Evolutionary conservation across 345 rosid species (phyloP), one percentile per base, ranked within the genome.

Genomic region (Murraya koenigii): DNA sequence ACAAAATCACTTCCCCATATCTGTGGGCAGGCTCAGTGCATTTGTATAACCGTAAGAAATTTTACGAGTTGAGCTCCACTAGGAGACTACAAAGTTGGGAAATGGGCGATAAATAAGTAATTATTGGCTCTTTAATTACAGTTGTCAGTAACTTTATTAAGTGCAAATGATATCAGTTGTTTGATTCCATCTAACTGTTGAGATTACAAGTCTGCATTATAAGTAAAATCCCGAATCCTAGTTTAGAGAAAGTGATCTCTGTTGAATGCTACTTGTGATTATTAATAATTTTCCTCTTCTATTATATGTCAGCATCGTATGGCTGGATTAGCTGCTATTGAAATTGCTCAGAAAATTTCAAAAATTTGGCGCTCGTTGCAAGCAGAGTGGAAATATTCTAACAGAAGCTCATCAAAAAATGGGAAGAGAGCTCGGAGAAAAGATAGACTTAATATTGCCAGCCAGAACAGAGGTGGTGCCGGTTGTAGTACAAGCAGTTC

Each of bases 381-480:
- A 74, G 74, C 86, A 60, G 99, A 91, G 74, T 86, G 93, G 94
- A 93, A 87, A 80, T 82, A 91, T 82, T 83, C 84, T 66, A 88
- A 87, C 77, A 93, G 86, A 85, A 78, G 81, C 83, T 65, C 85
- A 1, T 33, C 87, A 22, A 95, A 86, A 87, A 65, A 78, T 81
- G 92, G 96, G n/a, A 93, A 92, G 78, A 91, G 87, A 80, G 63
- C 78, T 59, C 83, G 93, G 78, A 91, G 98, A 84, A 91, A 83
- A 77, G 94, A 92, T 52, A 85, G 95, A 82, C 73, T 83, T 75
- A 93, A 78, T 84, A 78, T 90, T 82, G 82, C 86, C 74, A 92
- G 99, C 82, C 98, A 92, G 82, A 95, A 95, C 78, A 90, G 97
- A 89, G 98, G 99, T 75, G 98, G 98, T 83, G 91, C 94, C 77